Conservation (phyloP, 1,284 basidiomycete species). For the Ganoderma lingzhi region DNA sequence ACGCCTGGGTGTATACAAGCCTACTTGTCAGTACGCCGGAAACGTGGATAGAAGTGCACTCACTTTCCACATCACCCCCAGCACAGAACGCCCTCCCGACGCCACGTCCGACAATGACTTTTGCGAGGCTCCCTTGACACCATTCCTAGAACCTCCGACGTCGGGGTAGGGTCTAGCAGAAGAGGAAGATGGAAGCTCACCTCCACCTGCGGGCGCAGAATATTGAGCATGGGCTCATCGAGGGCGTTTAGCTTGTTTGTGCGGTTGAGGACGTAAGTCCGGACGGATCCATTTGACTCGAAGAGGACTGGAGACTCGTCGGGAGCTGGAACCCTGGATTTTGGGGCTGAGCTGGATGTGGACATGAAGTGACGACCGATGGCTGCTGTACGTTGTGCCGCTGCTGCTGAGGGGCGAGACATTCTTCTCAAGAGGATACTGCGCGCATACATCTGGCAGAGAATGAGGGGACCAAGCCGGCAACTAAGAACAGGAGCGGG, state of each 20-base stretch:
- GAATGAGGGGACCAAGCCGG: conserved; percentile 1
- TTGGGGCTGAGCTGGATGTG: conserved; percentile 37
- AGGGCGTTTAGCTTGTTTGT: conserved; percentile 89
- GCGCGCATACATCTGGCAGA: conserved; percentile 31
- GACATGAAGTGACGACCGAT: conserved; percentile 72
- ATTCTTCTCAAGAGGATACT: conserved; percentile 49
- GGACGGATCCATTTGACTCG: conserved; percentile 67
- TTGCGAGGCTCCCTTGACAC: conserved; percentile 77
- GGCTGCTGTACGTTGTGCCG: conserved; percentile 58
- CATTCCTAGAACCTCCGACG: conserved; percentile 67
- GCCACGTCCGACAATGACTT: conserved; percentile 83
- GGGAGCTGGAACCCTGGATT: conserved; percentile 21
- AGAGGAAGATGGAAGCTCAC: conserved; percentile 48
- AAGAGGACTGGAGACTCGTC: conserved; percentile 70
- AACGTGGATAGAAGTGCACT: conserved; percentile 42
- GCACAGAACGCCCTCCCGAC: conserved; percentile 90
- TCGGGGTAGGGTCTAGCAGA: background rate
- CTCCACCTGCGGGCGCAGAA: conserved; percentile 78
- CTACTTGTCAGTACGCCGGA: conserved; percentile 13
- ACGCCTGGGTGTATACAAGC: conserved; percentile 53
- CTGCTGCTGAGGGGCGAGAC: conserved; percentile 49
- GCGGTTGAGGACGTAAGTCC: conserved; percentile 85
- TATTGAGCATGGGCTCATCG: conserved; percentile 83
- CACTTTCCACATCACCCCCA: conserved; percentile 93
- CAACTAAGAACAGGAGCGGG: conserved; percentile 6